These are phyloP conservation scores for Saccharomycopsis sp. DNA, from an alignment of 805 yeast genomes.

Conservation along the genomic window DNA sequence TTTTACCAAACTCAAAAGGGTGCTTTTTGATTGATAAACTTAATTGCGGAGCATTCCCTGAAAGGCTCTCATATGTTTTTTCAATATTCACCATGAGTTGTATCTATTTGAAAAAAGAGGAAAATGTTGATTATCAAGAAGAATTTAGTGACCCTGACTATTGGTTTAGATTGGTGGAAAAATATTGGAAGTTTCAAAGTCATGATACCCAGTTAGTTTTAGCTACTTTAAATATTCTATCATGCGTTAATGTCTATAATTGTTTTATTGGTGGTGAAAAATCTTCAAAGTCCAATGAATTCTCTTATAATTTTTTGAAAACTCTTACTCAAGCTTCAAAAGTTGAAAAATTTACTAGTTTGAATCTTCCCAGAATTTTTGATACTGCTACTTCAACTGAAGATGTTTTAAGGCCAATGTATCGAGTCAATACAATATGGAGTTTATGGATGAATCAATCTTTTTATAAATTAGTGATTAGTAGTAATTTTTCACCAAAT, in stretches of 20 bases:
- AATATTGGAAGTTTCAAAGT: conserved; percentile 3
- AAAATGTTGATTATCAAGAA: neutral
- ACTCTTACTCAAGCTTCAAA: no score
- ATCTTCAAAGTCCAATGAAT: neutral
- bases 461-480: neutral
- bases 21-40: conserved; percentile 22
- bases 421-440: neutral
- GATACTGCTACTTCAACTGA: no score
- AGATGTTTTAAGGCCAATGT: neutral
- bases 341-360: no score
- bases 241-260: neutral
- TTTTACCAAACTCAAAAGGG: conserved; percentile 27
- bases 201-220: neutral
- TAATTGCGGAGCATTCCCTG: conserved; percentile 13
- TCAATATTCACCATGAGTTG: conserved; percentile 7
- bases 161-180: conserved; percentile 5
- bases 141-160: conserved; percentile 3
- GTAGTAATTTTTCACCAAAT: neutral
- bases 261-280: neutral
- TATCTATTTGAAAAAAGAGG: neutral
- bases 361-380: neutral
- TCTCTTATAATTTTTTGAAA: no score
- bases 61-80: neutral
- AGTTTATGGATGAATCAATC: neutral
- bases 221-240: neutral